Conservation (phyloP, 2,329 filamentous ascomycete species). For the Pseudonectria buxi region DNA sequence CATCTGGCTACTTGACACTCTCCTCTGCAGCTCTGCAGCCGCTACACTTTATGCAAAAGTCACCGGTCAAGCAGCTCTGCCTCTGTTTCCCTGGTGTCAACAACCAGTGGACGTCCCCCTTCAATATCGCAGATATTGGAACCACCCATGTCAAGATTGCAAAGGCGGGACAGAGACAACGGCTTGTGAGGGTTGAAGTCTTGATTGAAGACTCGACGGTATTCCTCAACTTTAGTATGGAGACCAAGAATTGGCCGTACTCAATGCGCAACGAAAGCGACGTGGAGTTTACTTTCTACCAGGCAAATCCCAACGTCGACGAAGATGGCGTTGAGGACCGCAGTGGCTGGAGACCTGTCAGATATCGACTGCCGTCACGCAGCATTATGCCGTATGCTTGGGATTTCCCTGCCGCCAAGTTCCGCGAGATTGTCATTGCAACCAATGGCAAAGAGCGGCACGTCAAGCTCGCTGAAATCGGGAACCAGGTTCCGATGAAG, state of each 20-base stretch:
- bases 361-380: constrained; percentile 83
- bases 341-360: constrained; percentile 85
- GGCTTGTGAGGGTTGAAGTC: constrained; percentile 79
- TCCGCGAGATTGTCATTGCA: constrained; percentile 78
- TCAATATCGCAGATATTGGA: constrained; percentile 93
- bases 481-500: constrained; percentile 92
- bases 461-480: constrained; percentile 92
- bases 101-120: constrained; percentile 95
- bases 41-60: constrained; percentile 82
- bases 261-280: constrained; percentile 99
- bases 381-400: constrained; percentile 99
- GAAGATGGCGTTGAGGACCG: constrained; percentile 80
- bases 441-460: constrained; percentile 59
- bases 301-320: constrained; percentile 86
- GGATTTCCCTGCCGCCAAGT: constrained; percentile 98
- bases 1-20: constrained; percentile 74
- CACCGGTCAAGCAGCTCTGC: constrained; percentile 78
- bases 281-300: constrained; percentile 92
- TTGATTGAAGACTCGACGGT: constrained; percentile 90
- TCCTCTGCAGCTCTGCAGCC: constrained; percentile 75
- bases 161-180: constrained; percentile 82
- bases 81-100: constrained; percentile 90
- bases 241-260: constrained; percentile 95
- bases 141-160: constrained; percentile 91
- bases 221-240: constrained; percentile 83